Base-by-base conservation (phyloP, 2,329 filamentous ascomycete species). In the Botrytis fabae region DNA sequence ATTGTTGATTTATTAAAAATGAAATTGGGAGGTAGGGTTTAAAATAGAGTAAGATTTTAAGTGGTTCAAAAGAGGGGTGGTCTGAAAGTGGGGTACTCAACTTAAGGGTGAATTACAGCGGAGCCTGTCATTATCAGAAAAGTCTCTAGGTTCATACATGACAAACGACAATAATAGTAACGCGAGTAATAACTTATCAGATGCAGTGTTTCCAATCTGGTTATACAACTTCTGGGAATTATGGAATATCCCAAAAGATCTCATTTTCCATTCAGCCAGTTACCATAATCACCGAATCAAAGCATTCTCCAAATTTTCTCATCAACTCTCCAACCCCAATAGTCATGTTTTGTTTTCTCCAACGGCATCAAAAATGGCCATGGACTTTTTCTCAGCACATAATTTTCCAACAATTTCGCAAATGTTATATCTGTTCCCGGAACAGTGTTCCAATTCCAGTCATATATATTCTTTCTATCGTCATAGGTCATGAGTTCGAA, bases 341-440 rank as follows among this genome's bases (percentile, higher is more conserved):
- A 28, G 77, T 73, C 72, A 77, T 80, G 64, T 70, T 63, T 46
- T 0, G n/a, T 22, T 18, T 44, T 57, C 22, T 48, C 10, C 7
- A 12, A 18, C 20, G 63, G 64, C 54, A 73, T 73, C 25, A 54
- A 57, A 38, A 73, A 73, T 5, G 71, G 71, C 71, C 64, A 73
- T 10, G 25, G 51, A 28, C n/a, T 20, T 35, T 18, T 69, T 2
- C 20, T 8, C 14, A 61, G 18, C 1, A 73, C 71, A 42, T 51
- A 73, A 20, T 40, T 42, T 54, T 73, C 71, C 5, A 69, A 20
- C 18, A 69, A n/a, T 44, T 70, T 73, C 10, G 71, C 71, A 70
- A 69, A 69, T 0, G 44, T 59, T 2, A 28, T 8, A 0, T 73
- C 64, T 4, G 65, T 62, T 1, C 65, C 44, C 8, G 40, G 48